Evolutionary conservation across 495 filamentous ascomycete species (phyloP).

Genomic region (Neurospora intermedia): DNA sequence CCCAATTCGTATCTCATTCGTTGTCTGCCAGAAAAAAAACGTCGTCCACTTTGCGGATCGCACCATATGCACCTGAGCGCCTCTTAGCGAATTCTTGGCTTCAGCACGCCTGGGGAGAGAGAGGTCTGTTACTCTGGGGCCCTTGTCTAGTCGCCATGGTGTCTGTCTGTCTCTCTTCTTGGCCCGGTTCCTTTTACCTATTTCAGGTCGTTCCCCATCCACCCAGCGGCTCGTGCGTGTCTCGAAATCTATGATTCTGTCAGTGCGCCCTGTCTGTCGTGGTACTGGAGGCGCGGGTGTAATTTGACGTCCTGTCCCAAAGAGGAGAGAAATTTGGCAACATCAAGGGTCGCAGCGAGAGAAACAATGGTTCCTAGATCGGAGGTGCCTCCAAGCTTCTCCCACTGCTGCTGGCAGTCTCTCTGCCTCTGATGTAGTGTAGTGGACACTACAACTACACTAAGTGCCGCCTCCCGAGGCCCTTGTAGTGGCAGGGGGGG

Average conservation of each 20-base stretch:
- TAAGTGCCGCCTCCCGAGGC: not conserved
- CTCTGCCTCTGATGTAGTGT: not conserved
- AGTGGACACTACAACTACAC: too few species aligned
- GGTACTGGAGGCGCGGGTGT: not conserved
- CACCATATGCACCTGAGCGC: not conserved
- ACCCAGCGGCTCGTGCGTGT: not conserved
- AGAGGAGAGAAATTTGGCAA: not conserved
- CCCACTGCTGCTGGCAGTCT: not conserved
- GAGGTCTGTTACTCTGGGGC: not conserved
- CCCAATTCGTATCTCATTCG: not conserved
- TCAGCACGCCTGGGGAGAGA: not conserved
- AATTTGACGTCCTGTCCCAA: not conserved
- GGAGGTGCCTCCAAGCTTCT: not conserved
- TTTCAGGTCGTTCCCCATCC: not conserved
- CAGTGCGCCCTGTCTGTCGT: not conserved
- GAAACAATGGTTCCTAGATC: not conserved
- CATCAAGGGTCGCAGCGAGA: not conserved
- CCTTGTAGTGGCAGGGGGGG: not conserved
- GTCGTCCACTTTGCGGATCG: not conserved
- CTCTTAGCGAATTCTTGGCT: not conserved
- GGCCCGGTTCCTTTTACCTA: not conserved
- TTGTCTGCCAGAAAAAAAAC: not conserved
- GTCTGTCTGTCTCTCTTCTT: not conserved
- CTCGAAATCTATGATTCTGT: not conserved
- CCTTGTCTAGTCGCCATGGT: not conserved